Evolutionary conservation across 2,329 filamentous ascomycete species (phyloP), one percentile per base, ranked within the genome.

Genomic region (Aspergillus pseudoviridinutans): DNA sequence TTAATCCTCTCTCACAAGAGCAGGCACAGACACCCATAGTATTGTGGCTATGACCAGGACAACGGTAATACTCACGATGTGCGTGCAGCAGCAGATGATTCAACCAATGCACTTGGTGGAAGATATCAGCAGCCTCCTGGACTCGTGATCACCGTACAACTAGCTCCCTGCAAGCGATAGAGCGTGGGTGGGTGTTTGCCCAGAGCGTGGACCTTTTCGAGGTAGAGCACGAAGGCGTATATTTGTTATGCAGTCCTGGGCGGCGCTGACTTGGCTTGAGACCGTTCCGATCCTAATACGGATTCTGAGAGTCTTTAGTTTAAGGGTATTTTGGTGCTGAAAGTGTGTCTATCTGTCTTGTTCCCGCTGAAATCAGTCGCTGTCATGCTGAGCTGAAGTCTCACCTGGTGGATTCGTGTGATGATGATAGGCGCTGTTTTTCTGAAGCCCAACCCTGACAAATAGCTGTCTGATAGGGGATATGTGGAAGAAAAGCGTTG

Each of bases 21-120:
- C 28, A 4, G 5, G 25, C 25, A 25, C 25, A 4, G 25, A 5
- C 4, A 5, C 4, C 4, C 4, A 5, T 25, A 5, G 25, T 25
- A 25, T 25, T 1, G 4, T 5, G 4, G 25, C 25, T 25, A 25
- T 5, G 4, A 25, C 1, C 25, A 4, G 1, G 25, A 25, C 4
- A 1, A 41, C 35, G 14, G 35, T 50, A 50, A 20, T 55, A 55
- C 29, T 55, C 47, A n/a, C n/a, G 47, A 41, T 55, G 32, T 3
- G 47, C 44, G 1, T 22, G 22, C 22, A 22, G 22, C 22, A 22
- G 22, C 22, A 55, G 38, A 17, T 25, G 20, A 27, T 55, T 50
- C 25, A 50, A 24, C 53, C 29, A 22, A 32, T 55, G 53, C 22
- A 55, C 22, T 4, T 55, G 44, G 32, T 55, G 47, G 25, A 55